Evolutionary conservation across 1,284 basidiomycete species (phyloP).

Genomic region (Malassezia yamatoensis): DNA sequence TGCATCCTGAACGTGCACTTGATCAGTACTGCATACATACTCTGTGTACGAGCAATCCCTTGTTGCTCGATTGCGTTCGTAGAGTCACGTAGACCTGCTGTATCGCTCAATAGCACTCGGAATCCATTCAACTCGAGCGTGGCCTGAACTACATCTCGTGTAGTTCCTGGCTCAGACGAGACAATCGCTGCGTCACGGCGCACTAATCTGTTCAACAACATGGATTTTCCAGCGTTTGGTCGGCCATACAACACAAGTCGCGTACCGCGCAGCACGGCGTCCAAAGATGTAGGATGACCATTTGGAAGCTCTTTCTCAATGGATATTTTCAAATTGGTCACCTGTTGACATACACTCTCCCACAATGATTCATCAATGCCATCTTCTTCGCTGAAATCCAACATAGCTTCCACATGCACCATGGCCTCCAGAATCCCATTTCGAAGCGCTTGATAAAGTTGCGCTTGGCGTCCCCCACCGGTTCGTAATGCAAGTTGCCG

Average conservation of each 20-base stretch:
- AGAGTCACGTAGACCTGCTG: constrained; percentile 63
- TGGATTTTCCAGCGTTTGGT: constrained; percentile 80
- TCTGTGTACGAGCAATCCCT: constrained; percentile 63
- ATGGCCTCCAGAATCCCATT: constrained; percentile 60
- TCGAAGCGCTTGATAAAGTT: constrained; percentile 59
- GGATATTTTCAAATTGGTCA: constrained; percentile 6
- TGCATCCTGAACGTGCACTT: constrained; percentile 56
- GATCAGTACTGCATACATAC: constrained; percentile 51
- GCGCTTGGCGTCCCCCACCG: constrained; percentile 54
- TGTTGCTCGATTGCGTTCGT: constrained; percentile 61
- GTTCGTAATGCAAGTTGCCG: constrained; percentile 61
- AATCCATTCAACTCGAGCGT: constrained; percentile 70
- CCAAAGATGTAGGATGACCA: constrained; percentile 53
- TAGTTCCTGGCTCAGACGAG: constrained; percentile 72
- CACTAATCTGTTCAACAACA: constrained; percentile 67
- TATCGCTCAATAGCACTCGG: constrained; percentile 69
- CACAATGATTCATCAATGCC: constrained; percentile 68
- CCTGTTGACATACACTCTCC: constrained; percentile 36
- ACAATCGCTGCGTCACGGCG: constrained; percentile 79
- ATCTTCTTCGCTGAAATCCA: constrained; percentile 82
- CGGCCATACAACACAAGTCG: constrained; percentile 75
- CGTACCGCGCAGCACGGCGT: constrained; percentile 68
- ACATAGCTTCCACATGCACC: constrained; percentile 70
- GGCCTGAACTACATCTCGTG: constrained; percentile 70
- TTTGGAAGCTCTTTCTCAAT: constrained; percentile 3